Evolutionary conservation across 306 rosid genomes (phyloP), one percentile per base, ranked within the genome.

Genomic region (Glycine soja): DNA sequence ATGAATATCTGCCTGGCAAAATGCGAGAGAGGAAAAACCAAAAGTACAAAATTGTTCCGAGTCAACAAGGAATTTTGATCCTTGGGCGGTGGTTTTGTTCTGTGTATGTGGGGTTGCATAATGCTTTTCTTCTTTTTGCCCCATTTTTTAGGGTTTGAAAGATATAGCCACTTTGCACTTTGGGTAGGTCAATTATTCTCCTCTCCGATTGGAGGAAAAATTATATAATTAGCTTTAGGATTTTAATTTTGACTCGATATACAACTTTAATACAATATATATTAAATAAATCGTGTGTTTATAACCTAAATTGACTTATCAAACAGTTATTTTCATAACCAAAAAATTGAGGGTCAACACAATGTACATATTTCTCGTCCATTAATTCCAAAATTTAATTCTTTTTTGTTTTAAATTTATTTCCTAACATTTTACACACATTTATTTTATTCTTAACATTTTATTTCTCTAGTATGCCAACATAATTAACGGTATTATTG

Each of bases 11-110:
- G 46, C 46, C 46, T 42, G 46, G 9, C 9, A 42, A 42, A 42
- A 42, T 42, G 63, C 4, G 53, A 80, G 36, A n/a, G 48, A 46
- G 12, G 19, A 57, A 80, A 19, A 72, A 24, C 74, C 16, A 79
- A 52, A 73, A 46, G 50, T 38, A 73, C 58, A 81, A 72, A 34
- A 52, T 15, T 38, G 78, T 40, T 84, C 12, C 1, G 14, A 16
- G 84, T 70, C 79, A 84, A 19, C 10, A 80, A 46, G 8, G 56
- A 75, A 61, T 47, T 75, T 58, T 75, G 56, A 69, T 75, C 24
- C 50, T 4, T 68, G 62, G 65, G 16, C 71, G 64, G 81, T 84
- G 84, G 43, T 84, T 59, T 80, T 64, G 70, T 64, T 62, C 68
- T 61, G 46, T 68, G 54, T 15, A 16, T 50, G 68, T 50, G 72